Percentiles rank a stretch among this genome's conserved stretches.
Conservation (phyloP, 2,329 filamentous ascomycete species). For the Fusarium duplospermum region DNA sequence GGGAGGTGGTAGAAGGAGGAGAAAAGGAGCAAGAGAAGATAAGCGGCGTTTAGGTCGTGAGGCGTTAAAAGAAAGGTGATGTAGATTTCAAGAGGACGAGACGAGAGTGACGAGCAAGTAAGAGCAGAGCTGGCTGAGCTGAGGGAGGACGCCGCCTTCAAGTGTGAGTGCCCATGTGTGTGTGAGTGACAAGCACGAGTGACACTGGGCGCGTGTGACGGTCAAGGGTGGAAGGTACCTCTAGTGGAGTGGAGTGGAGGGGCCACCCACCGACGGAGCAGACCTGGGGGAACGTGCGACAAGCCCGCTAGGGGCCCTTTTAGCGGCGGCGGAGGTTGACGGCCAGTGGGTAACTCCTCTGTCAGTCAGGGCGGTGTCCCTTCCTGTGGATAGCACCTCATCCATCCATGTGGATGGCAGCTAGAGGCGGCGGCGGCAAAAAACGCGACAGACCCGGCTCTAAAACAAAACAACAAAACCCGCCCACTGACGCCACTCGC, state of each 20-base stretch:
- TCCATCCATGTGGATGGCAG: not conserved
- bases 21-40: not conserved
- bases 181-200: constrained; percentile 27
- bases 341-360: constrained; percentile 9
- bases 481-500: constrained; percentile 21
- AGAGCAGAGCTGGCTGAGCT: not conserved
- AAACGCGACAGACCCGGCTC: not conserved
- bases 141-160: not conserved
- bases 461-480: constrained; percentile 35
- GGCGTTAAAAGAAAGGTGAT: constrained; percentile 9
- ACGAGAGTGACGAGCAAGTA: constrained; percentile 9
- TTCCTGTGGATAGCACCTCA: not conserved
- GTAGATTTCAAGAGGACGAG: constrained; percentile 23
- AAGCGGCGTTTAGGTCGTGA: constrained; percentile 3
- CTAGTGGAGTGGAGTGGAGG: not conserved
- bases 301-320: constrained; percentile 13
- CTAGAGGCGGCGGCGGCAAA: constrained; percentile 27
- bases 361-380: constrained; percentile 7
- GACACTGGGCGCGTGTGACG: constrained; percentile 37
- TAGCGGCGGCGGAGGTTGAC: constrained; percentile 21
- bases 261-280: not conserved
- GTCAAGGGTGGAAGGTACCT: constrained; percentile 15
- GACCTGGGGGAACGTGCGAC: constrained; percentile 12
- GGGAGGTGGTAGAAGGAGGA: not conserved
- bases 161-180: not conserved